A percentile compares a stretch with the other conserved stretches of the same genome.
Evolutionary conservation across 805 yeast species (phyloP).

Genomic region (Ogataea polymorpha): DNA sequence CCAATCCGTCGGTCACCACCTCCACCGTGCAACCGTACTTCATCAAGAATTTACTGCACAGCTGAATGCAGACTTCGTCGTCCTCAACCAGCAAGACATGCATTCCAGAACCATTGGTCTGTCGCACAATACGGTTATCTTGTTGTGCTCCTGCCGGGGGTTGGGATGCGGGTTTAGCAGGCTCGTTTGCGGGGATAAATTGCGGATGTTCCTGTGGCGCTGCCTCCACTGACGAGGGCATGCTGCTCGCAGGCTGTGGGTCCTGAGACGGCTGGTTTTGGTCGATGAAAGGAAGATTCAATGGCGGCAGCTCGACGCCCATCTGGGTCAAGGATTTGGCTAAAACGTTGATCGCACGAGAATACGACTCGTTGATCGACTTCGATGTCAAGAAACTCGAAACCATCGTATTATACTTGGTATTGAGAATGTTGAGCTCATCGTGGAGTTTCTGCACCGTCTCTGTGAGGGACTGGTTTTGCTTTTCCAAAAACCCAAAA

Average conservation of each 20-base stretch:
- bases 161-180: constrained; percentile 14
- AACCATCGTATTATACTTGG: constrained; percentile 61
- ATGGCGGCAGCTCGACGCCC: constrained; percentile 67
- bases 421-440: constrained; percentile 43
- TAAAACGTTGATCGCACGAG: constrained; percentile 48
- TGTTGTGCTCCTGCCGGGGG: constrained; percentile 19
- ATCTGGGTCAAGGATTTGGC: constrained; percentile 48
- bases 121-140: constrained; percentile 18
- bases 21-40: constrained; percentile 92
- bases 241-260: constrained; percentile 1
- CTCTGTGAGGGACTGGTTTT: constrained; percentile 26
- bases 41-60: constrained; percentile 76
- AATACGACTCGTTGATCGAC: constrained; percentile 53
- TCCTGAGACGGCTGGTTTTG: constrained; percentile 3
- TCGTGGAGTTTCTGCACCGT: constrained; percentile 33
- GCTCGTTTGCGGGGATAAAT: constrained; percentile 7
- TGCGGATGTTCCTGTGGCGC: constrained; percentile 10
- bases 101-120: constrained; percentile 40
- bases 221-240: constrained; percentile 1
- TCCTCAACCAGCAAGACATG: constrained; percentile 79
- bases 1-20: constrained; percentile 87
- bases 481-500: constrained; percentile 30
- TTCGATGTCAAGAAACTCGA: constrained; percentile 59
- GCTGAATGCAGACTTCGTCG: constrained; percentile 75
- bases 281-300: constrained; percentile 47